A percentile compares a stretch with the other conserved stretches of the same genome.
These are phyloP conservation scores for Fusarium siculi DNA, from an alignment of 2,329 filamentous ascomycete genomes.

Conservation along the genomic window DNA sequence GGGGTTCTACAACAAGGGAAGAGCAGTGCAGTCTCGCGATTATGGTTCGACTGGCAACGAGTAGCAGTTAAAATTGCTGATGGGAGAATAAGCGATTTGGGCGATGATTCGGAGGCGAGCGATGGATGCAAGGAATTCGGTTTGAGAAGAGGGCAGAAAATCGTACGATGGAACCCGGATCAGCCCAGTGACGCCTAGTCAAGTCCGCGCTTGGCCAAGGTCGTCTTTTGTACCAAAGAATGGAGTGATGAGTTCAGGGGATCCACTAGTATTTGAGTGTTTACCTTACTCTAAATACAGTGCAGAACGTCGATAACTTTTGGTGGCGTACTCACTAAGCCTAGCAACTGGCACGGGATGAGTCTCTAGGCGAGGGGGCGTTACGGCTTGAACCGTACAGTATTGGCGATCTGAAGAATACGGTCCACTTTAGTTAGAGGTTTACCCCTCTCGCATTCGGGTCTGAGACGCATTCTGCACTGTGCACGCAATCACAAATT, in stretches of 20 bases:
- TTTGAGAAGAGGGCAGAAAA: slow-evolving; percentile 43
- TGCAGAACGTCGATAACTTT: not conserved
- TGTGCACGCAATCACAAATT: not conserved
- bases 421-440: not conserved
- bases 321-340: not conserved
- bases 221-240: slow-evolving; percentile 14
- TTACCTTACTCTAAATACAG: slow-evolving; percentile 21
- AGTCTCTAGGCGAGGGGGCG: slow-evolving; percentile 3
- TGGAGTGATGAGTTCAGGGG: slow-evolving; percentile 21
- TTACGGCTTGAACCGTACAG: slow-evolving; percentile 4
- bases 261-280: slow-evolving; percentile 24
- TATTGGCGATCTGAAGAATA: not conserved
- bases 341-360: not conserved
- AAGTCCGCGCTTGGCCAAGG: slow-evolving; percentile 39
- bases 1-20: slow-evolving; percentile 36
- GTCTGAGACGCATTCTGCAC: not conserved
- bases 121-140: slow-evolving; percentile 44
- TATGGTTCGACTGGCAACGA: slow-evolving; percentile 43
- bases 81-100: slow-evolving; percentile 36
- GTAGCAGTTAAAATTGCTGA: slow-evolving; percentile 35
- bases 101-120: slow-evolving; percentile 33
- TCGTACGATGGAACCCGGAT: slow-evolving; percentile 48
- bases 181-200: slow-evolving; percentile 44
- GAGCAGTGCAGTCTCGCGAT: slow-evolving; percentile 34
- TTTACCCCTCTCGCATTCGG: slow-evolving; percentile 4